These are phyloP conservation scores for Dactylellina parvicollis DNA, from an alignment of 2,329 filamentous ascomycete genomes.

Conservation along the genomic window DNA sequence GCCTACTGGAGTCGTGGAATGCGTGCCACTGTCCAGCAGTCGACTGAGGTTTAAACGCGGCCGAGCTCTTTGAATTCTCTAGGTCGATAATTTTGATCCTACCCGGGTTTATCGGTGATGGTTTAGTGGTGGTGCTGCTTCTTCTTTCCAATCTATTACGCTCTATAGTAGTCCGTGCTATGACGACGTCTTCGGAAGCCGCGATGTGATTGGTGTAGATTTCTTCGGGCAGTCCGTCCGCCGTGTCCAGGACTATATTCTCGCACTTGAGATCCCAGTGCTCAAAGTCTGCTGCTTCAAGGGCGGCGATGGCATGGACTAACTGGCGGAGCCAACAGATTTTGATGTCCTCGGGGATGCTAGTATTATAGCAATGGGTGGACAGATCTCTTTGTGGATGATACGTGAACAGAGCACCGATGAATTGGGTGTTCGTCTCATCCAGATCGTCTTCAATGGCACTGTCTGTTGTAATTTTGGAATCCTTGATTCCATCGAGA, in stretches of 20 bases:
- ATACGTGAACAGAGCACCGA: slow-evolving; percentile 43
- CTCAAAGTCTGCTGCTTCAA: slow-evolving; percentile 46
- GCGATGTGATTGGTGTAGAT: slow-evolving; percentile 35
- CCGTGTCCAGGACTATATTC: slow-evolving; percentile 48
- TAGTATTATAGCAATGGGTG: slow-evolving; percentile 24
- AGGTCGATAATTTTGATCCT: slow-evolving; percentile 50
- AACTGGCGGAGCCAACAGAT: slow-evolving; percentile 44
- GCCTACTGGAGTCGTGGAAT: slow-evolving; percentile 1
- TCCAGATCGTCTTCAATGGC: slow-evolving; percentile 34
- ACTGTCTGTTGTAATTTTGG: slow-evolving; percentile 4
- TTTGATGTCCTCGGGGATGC: slow-evolving; percentile 43
- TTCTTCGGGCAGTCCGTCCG: slow-evolving; percentile 42
- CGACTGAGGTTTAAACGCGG: slow-evolving; percentile 20
- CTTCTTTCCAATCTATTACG: slow-evolving; percentile 28
- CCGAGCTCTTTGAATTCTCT: slow-evolving; percentile 44
- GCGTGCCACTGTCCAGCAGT: slow-evolving; percentile 24
- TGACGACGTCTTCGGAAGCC: slow-evolving; percentile 21
- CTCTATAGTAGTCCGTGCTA: slow-evolving; percentile 16
- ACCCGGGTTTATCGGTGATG: slow-evolving; percentile 40
- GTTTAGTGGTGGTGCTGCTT: slow-evolving; percentile 41
- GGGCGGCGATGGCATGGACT: slow-evolving; percentile 37
- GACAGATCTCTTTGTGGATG: slow-evolving; percentile 43
- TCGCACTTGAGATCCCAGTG: slow-evolving; percentile 53
- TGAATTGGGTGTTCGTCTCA: slow-evolving; percentile 38
- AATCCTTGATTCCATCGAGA: neutral